These are phyloP conservation scores for Murraya paniculata DNA, from an alignment of 345 rosid species.

Conservation along the genomic window DNA sequence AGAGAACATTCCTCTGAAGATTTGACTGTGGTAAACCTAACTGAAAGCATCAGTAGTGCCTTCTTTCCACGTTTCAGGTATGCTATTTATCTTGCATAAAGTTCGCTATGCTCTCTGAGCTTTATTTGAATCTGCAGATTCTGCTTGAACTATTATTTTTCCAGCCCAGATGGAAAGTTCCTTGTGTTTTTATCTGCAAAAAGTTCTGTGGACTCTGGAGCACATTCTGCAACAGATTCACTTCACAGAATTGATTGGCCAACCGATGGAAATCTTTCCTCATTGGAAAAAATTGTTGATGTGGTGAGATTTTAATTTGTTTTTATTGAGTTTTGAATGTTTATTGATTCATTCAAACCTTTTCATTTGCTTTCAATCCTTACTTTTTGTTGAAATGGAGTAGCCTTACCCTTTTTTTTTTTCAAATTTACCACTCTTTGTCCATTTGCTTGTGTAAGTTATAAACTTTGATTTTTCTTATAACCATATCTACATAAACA, in stretches of 20 bases:
- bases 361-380: not conserved
- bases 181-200: constrained; percentile 73
- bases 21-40: constrained; percentile 41
- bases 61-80: constrained; percentile 85
- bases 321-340: not conserved
- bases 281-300: constrained; percentile 47
- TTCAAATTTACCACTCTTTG: not conserved
- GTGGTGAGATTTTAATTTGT: constrained; percentile 51
- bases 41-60: constrained; percentile 74
- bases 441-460: not conserved
- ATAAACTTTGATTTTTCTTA: not conserved
- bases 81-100: constrained; percentile 9
- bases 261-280: constrained; percentile 37
- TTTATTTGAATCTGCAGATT: constrained; percentile 6
- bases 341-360: not conserved
- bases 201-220: constrained; percentile 77
- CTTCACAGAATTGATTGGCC: constrained; percentile 85
- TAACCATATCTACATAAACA: not conserved
- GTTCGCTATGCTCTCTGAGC: not conserved
- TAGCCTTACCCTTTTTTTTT: too few species aligned
- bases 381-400: not conserved
- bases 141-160: constrained; percentile 18
- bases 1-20: constrained; percentile 54
- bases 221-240: constrained; percentile 67
- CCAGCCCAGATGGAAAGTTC: constrained; percentile 82